Evolutionary conservation across 805 yeast species (phyloP), one percentile per base, ranked within the genome.

Genomic region (Candida khao-thaluensis): DNA sequence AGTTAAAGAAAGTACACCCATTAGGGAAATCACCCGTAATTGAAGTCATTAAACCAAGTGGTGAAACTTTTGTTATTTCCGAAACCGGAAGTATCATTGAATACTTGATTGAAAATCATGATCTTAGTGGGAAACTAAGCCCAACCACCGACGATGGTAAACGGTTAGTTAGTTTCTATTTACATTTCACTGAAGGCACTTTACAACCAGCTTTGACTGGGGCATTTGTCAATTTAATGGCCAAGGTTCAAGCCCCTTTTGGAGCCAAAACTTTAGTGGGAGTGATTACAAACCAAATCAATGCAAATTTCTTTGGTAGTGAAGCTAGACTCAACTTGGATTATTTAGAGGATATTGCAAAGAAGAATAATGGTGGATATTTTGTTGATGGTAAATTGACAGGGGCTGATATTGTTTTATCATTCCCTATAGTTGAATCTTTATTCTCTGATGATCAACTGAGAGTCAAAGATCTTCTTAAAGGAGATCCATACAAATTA

Each of bases 21-120:
- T 55, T 61, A 22, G 72, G 72, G 3, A 60, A 62, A 47, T 58
- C 67, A 1, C 52, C 72, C 2, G 54, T 65, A 8, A 47, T 62
- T 30, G 68, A 62, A 40, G 47, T 61, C 4, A 24, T 54, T 16
- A 50, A 52, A 7, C 52, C 47, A 25, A 57, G 57, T 24, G 43
- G 51, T 8, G 48, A 47, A 20, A 32, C 31, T 2, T 21, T 44
- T 15, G 41, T 52, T 2, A 45, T 79, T 30, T 79, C 78, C 8
- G 91, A 83, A 57, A 72, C 81, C 11, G 89, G 84, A 2, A 66
- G 68, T 33, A 81, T 83, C 30, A 55, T 77, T 34, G 73, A 72
- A 38, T 77, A 77, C 49, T 51, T 83, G 20, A 57, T 79, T 35
- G 52, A 55, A 16, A 60, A 76, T 43, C 80, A 71, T 50, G 86